Percentiles rank a stretch among this genome's conserved stretches.
Evolutionary conservation across 768 basidiomycete species (phyloP).

Genomic region (Cytidiella melzeri): DNA sequence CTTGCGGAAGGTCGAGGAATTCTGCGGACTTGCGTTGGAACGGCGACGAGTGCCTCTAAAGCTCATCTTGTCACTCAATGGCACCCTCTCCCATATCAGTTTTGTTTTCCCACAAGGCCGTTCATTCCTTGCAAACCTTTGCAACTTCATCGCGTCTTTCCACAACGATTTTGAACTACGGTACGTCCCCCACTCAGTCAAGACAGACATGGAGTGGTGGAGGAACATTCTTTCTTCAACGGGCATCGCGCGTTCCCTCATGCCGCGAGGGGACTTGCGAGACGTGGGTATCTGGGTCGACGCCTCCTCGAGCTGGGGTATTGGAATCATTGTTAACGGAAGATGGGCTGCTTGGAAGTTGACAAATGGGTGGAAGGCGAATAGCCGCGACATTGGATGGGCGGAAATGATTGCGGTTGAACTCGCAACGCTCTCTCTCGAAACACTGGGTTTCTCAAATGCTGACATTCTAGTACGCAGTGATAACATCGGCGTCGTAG

Average conservation of each 20-base stretch:
- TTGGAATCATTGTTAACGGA: slow-evolving; percentile 15
- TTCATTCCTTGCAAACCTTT: slow-evolving; percentile 19
- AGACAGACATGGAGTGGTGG: slow-evolving; percentile 21
- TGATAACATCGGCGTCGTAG: slow-evolving; percentile 30
- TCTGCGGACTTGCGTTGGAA: too few relatives aligned
- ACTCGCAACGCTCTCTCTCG: slow-evolving; percentile 24
- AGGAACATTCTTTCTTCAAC: background rate
- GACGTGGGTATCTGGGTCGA: slow-evolving; percentile 35
- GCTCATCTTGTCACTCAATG: too few relatives aligned
- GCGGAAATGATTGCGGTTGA: slow-evolving; percentile 40
- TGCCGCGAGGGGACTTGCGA: slow-evolving; percentile 24
- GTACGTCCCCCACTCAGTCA: too few relatives aligned
- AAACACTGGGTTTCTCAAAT: background rate
- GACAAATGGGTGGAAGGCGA: slow-evolving; percentile 12
- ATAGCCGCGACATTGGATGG: slow-evolving; percentile 36
- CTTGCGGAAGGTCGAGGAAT: too few relatives aligned
- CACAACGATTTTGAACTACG: background rate
- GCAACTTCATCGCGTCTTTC: slow-evolving; percentile 20
- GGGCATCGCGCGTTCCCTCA: slow-evolving; percentile 17
- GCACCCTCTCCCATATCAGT: slow-evolving; percentile 26
- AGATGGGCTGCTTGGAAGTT: slow-evolving; percentile 24
- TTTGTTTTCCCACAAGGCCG: slow-evolving; percentile 23
- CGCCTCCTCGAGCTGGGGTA: slow-evolving; percentile 16
- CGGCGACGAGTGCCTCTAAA: too few relatives aligned
- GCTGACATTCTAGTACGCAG: slow-evolving; percentile 24